Conservation (phyloP, 2,329 filamentous ascomycete species). For the Aspergillus floridensis region DNA sequence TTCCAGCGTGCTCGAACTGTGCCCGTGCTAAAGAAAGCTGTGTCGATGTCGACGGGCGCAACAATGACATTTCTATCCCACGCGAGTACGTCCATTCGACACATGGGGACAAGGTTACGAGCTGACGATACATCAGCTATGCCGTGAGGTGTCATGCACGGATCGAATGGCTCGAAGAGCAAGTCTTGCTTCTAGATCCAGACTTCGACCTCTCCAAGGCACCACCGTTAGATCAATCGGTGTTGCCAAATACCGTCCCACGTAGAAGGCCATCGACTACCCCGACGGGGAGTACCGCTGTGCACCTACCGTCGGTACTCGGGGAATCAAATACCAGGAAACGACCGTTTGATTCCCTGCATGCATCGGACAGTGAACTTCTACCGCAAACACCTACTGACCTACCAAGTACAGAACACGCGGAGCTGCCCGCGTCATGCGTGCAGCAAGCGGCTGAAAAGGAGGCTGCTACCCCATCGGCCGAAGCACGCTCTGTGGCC, state of each 20-base stretch:
- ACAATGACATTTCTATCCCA: conserved; percentile 34
- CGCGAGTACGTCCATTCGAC: conserved; percentile 29
- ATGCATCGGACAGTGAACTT: conserved; percentile 16
- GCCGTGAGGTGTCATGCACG: conserved; percentile 26
- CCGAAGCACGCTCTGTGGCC: conserved; percentile 31
- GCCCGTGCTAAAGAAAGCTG: conserved; percentile 35
- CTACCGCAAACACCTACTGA: not conserved
- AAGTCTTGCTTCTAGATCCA: conserved; percentile 27
- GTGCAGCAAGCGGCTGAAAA: not conserved
- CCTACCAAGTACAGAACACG: not conserved
- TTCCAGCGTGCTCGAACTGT: conserved; percentile 40
- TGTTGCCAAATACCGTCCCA: not conserved
- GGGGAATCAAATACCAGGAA: not conserved
- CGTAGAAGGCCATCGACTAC: not conserved
- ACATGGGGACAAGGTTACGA: not conserved
- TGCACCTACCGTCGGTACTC: not conserved
- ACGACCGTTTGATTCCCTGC: conserved; percentile 18
- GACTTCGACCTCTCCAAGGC: conserved; percentile 31
- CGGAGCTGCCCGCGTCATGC: not conserved
- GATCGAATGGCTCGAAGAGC: conserved; percentile 36
- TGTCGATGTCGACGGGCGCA: conserved; percentile 40
- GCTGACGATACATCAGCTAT: conserved; percentile 12
- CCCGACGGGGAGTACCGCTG: not conserved
- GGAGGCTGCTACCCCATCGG: conserved; percentile 12
- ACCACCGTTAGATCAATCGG: conserved; percentile 24